Conservation (phyloP, 805 yeast genomes). For the Cyberlindnera euphorbiae region DNA sequence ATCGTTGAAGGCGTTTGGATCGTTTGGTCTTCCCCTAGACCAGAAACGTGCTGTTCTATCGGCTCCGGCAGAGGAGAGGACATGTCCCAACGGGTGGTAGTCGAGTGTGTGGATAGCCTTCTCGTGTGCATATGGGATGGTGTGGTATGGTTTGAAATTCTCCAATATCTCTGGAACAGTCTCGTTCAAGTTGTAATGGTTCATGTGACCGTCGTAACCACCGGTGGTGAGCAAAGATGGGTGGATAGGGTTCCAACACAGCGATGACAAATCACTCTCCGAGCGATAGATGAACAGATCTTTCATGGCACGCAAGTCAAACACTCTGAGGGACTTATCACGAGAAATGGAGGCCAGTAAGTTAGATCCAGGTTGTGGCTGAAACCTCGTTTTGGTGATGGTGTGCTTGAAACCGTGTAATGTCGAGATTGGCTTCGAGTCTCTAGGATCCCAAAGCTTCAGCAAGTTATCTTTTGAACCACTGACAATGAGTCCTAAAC, state of each 20-base stretch:
- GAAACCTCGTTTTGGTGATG: slow-evolving; percentile 80
- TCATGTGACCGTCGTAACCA: slow-evolving; percentile 82
- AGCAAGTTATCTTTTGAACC: slow-evolving; percentile 95
- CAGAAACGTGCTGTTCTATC: slow-evolving; percentile 92
- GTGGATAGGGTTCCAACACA: slow-evolving; percentile 92
- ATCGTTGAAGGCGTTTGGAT: slow-evolving; percentile 75
- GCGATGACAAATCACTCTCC: slow-evolving; percentile 78
- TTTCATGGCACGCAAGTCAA: slow-evolving; percentile 83
- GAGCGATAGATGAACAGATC: slow-evolving; percentile 71
- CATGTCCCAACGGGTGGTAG: slow-evolving; percentile 92
- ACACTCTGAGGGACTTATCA: slow-evolving; percentile 82
- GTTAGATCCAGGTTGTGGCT: slow-evolving; percentile 64
- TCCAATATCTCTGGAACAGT: slow-evolving; percentile 31
- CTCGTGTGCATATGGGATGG: slow-evolving; percentile 90
- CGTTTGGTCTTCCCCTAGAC: slow-evolving; percentile 90
- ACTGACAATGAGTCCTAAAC: slow-evolving; percentile 76
- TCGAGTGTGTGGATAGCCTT: slow-evolving; percentile 86
- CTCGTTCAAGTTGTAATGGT: slow-evolving; percentile 63
- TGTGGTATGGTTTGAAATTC: slow-evolving; percentile 44
- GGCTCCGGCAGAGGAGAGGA: slow-evolving; percentile 87
- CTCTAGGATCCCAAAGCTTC: slow-evolving; percentile 95
- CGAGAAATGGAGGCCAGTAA: slow-evolving; percentile 82
- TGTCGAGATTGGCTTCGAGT: slow-evolving; percentile 68
- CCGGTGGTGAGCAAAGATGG: slow-evolving; percentile 77
- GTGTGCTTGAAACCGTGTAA: slow-evolving; percentile 93